Conservation (phyloP, 106 monocot species). For the Acorus calamus region DNA sequence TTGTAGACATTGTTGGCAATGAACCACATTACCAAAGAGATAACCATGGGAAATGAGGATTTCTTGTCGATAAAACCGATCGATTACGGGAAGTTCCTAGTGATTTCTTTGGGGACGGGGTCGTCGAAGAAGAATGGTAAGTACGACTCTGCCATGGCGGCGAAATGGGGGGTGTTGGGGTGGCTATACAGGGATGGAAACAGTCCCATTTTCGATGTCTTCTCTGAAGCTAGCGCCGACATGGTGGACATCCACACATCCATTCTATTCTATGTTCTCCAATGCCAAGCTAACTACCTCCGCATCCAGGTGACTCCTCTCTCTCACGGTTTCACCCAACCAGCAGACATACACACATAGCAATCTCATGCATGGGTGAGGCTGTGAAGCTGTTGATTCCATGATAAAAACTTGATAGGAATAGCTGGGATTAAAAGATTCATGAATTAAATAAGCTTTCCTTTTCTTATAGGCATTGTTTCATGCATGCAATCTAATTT, state of each 20-base stretch:
- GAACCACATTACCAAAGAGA: constrained; percentile 11
- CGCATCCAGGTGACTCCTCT: constrained; percentile 34
- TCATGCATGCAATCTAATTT: no score
- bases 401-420: no score
- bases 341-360: no score
- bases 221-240: constrained; percentile 23
- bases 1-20: constrained; percentile 19
- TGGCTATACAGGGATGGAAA: constrained; percentile 13
- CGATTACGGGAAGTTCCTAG: constrained; percentile 25
- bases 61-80: no score
- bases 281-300: constrained; percentile 15
- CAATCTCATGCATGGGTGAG: no score
- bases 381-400: no score
- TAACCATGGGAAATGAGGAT: constrained; percentile 3
- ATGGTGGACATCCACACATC: constrained; percentile 47
- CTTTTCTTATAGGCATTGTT: no score
- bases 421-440: no score
- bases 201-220: constrained; percentile 26
- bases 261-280: constrained; percentile 30
- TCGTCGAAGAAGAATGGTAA: constrained; percentile 15
- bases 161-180: constrained; percentile 32
- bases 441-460: no score
- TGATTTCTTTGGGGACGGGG: constrained; percentile 30
- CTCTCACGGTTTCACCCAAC: no score
- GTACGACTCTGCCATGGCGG: constrained; percentile 13